phyloP scores from a whole-genome alignment of 768 basidiomycete species.

The Leccinum aurantiacum region DNA sequence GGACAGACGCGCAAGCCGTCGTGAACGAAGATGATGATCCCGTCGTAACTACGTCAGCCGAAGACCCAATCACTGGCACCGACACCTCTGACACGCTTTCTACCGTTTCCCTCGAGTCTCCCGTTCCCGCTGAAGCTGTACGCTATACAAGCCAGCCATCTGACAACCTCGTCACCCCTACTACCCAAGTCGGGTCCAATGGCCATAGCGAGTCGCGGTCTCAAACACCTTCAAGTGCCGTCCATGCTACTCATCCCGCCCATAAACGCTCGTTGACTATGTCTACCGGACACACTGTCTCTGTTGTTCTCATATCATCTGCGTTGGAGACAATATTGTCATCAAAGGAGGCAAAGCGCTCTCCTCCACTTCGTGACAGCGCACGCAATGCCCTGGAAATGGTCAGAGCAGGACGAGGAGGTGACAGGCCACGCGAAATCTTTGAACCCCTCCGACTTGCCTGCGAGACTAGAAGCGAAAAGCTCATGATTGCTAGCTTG shows the following conservation, averaged over 20 bases:
- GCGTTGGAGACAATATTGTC: slow-evolving; percentile 84
- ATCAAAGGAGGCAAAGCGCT: slow-evolving; percentile 87
- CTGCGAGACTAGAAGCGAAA: slow-evolving; percentile 92
- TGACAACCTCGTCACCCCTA: slow-evolving; percentile 4
- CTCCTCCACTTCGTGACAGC: slow-evolving; percentile 76
- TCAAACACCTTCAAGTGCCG: slow-evolving; percentile 22
- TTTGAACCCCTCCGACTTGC: slow-evolving; percentile 96
- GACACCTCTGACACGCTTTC: slow-evolving; percentile 7
- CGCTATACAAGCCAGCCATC: slow-evolving; percentile 7
- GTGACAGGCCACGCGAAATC: slow-evolving; percentile 79
- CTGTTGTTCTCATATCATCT: slow-evolving; percentile 76
- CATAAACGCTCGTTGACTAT: slow-evolving; percentile 63
- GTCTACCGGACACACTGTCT: slow-evolving; percentile 70
- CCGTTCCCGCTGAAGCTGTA: slow-evolving; percentile 5
- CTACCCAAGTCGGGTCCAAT: slow-evolving; percentile 14
- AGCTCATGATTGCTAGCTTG: slow-evolving; percentile 93
- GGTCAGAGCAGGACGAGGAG: slow-evolving; percentile 71
- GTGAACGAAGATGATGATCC: slow-evolving; percentile 1
- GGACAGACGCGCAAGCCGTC: slow-evolving; percentile 4
- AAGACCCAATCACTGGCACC: neutral
- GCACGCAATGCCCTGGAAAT: slow-evolving; percentile 81
- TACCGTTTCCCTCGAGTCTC: slow-evolving; percentile 6
- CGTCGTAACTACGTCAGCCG: slow-evolving; percentile 1
- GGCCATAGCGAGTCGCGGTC: slow-evolving; percentile 14
- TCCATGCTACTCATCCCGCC: slow-evolving; percentile 19